Evolutionary conservation across 495 filamentous ascomycete genomes (phyloP).

Genomic region (Clavariopsis aquatica): DNA sequence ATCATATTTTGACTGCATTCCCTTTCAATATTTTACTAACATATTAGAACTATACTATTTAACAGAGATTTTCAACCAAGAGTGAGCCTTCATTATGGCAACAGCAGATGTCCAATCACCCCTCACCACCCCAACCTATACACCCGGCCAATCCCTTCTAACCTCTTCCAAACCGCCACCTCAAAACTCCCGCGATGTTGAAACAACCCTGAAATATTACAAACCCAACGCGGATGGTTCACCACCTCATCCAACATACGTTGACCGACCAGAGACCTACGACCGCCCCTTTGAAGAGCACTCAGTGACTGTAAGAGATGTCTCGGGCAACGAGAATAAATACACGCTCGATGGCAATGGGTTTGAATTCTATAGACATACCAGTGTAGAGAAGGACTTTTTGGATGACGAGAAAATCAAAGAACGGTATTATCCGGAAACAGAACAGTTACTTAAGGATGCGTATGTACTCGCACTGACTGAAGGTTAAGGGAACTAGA

Average conservation of each 20-base stretch:
- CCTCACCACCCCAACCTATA: slow-evolving; percentile 27
- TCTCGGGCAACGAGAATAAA: slow-evolving; percentile 21
- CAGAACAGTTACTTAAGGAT: slow-evolving; percentile 65
- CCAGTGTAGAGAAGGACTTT: slow-evolving; percentile 40
- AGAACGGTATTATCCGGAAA: slow-evolving; percentile 64
- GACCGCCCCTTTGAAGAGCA: slow-evolving; percentile 60
- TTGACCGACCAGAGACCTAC: slow-evolving; percentile 53
- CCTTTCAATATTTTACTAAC: neutral
- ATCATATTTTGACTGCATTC: too few species aligned
- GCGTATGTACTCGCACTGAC: slow-evolving; percentile 46
- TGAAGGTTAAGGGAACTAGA: neutral
- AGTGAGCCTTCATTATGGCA: slow-evolving; percentile 36
- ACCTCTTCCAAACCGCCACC: neutral
- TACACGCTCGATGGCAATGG: slow-evolving; percentile 26
- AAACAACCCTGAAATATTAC: slow-evolving; percentile 68
- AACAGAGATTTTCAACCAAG: neutral
- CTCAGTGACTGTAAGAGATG: slow-evolving; percentile 44
- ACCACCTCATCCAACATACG: slow-evolving; percentile 67
- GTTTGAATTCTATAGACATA: slow-evolving; percentile 28
- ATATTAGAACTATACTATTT: neutral
- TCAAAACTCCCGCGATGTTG: slow-evolving; percentile 61
- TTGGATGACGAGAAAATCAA: slow-evolving; percentile 69
- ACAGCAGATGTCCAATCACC: slow-evolving; percentile 50
- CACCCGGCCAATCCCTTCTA: slow-evolving; percentile 18
- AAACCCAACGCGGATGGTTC: slow-evolving; percentile 61